A percentile compares a stretch with the other conserved stretches of the same genome.
Conservation (phyloP, 441 rosid genomes). For the Melastoma candidum region DNA sequence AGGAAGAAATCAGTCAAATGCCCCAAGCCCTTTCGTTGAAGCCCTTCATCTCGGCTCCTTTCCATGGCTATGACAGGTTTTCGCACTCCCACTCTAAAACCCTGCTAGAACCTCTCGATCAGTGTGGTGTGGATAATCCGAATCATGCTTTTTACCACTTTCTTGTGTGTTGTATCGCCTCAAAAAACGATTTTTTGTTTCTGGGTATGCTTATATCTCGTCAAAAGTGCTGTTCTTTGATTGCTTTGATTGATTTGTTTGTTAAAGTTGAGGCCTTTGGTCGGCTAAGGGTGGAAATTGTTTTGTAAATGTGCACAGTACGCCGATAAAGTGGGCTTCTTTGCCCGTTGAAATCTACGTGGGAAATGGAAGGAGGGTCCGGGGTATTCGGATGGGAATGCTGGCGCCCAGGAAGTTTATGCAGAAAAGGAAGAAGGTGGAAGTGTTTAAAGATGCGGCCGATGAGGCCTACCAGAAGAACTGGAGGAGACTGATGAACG, state of each 20-base stretch:
- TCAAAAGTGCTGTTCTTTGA: too few relatives aligned
- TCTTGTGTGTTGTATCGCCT: background rate
- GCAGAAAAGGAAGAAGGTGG: slow-evolving; percentile 63
- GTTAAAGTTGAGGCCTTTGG: too few relatives aligned
- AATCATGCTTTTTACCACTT: background rate
- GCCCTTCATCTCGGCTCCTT: too few relatives aligned
- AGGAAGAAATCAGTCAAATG: slow-evolving; percentile 16
- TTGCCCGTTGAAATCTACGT: slow-evolving; percentile 12
- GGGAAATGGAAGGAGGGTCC: slow-evolving; percentile 23
- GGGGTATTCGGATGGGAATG: slow-evolving; percentile 67
- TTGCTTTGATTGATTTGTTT: too few relatives aligned
- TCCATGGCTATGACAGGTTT: too few relatives aligned
- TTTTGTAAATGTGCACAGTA: slow-evolving; percentile 13
- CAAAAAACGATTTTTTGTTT: too few relatives aligned
- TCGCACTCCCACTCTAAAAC: too few relatives aligned
- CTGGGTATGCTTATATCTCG: too few relatives aligned
- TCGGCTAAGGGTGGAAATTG: too few relatives aligned
- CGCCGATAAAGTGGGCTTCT: slow-evolving; percentile 9
- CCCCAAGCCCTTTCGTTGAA: slow-evolving; percentile 31
- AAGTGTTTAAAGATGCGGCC: slow-evolving; percentile 54
- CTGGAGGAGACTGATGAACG: slow-evolving; percentile 80
- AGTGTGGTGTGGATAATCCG: too few relatives aligned
- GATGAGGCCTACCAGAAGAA: slow-evolving; percentile 71
- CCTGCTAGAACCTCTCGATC: too few relatives aligned
- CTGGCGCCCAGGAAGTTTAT: slow-evolving; percentile 67